Base-by-base conservation (phyloP, 2,329 filamentous ascomycete genomes). In the Lasiodiplodia sp. region DNA sequence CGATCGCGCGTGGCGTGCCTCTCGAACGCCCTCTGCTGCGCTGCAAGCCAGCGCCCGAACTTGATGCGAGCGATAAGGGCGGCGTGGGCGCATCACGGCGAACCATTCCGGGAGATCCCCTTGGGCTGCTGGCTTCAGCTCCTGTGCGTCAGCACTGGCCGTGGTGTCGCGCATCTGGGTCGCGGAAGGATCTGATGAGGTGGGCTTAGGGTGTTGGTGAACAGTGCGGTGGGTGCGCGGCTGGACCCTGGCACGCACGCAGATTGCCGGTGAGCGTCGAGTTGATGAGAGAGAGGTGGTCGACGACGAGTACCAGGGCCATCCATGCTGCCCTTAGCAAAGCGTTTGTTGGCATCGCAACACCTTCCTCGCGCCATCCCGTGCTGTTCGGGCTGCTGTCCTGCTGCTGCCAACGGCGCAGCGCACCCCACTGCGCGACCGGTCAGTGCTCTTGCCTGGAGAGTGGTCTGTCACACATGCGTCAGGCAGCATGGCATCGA, bases 81-180 rank as follows among this genome's bases (percentile, higher is more conserved):
- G 60, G 28, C 28, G 11, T 64, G 31, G 28, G 31, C 60, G 60
- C 44, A 64, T 64, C 58, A 34, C 38, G 49, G 58, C 58, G 58
- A 63, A 63, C 58, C 40, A 63, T 63, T 63, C 60, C 60, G 60
- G 60, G 51, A 44, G 60, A 64, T 64, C 60, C 60, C 40, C 31
- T 64, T 47, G 58, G 34, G 34, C 56, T 31, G 38, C 38, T 47
- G 38, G 40, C 31, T 25, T 14, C 14, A n/a, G 58, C 58, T 63
- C 34, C 58, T 63, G 58, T 63, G n/a, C 40, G 58, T 63, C 58
- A 63, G 38, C 58, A 37, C 56, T 44, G 56, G 56, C 34, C 7
- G 10, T 23, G 58, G 58, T 63, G 58, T 63, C 40, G 58, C 58
- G 58, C 58, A 63, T 63, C 58, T 63, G 58, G 58, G 40, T 44